Percentiles rank a stretch among this genome's conserved stretches.
Evolutionary conservation across 495 filamentous ascomycete species (phyloP).

Genomic region (Sordaria brevicollis): DNA sequence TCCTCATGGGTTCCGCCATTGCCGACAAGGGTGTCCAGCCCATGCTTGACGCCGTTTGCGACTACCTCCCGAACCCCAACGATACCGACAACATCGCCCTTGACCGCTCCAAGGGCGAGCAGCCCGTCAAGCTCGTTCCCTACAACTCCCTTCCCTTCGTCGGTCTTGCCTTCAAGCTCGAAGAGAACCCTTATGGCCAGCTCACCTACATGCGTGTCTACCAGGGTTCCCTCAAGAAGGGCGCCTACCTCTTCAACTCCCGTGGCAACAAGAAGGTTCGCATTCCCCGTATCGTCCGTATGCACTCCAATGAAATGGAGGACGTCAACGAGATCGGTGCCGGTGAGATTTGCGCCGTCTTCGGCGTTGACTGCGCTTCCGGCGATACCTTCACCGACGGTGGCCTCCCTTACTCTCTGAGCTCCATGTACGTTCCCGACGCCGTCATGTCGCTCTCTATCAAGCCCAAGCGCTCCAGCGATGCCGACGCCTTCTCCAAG

Average conservation of each 20-base stretch:
- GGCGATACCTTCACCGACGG: conserved; percentile 99
- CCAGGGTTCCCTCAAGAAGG: conserved; percentile 84
- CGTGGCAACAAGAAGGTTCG: conserved; percentile 92
- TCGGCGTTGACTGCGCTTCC: conserved; percentile 95
- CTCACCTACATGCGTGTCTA: conserved; percentile 98
- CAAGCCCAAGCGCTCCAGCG: conserved; percentile 89
- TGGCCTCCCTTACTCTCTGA: conserved; percentile 86
- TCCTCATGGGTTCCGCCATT: conserved; percentile 91
- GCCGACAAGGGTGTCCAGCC: conserved; percentile 94
- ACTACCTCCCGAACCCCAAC: conserved; percentile 87
- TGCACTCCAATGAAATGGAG: conserved; percentile 99
- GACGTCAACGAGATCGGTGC: conserved; percentile 85
- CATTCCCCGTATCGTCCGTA: conserved; percentile 93
- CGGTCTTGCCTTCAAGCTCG: conserved; percentile 95
- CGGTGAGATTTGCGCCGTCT: conserved; percentile 97
- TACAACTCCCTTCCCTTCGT: conserved; percentile 92
- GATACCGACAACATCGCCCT: conserved; percentile 88
- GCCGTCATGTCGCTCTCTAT: conserved; percentile 97
- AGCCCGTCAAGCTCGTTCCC: conserved; percentile 72
- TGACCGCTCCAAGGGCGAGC: conserved; percentile 68
- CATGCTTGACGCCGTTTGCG: conserved; percentile 93
- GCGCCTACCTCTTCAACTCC: conserved; percentile 84
- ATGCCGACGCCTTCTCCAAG: conserved; percentile 91
- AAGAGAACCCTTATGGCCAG: conserved; percentile 98
- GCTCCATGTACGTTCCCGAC: conserved; percentile 97